Evolutionary conservation across 805 yeast species (phyloP).

Genomic region (Monosporozyma aquatica): DNA sequence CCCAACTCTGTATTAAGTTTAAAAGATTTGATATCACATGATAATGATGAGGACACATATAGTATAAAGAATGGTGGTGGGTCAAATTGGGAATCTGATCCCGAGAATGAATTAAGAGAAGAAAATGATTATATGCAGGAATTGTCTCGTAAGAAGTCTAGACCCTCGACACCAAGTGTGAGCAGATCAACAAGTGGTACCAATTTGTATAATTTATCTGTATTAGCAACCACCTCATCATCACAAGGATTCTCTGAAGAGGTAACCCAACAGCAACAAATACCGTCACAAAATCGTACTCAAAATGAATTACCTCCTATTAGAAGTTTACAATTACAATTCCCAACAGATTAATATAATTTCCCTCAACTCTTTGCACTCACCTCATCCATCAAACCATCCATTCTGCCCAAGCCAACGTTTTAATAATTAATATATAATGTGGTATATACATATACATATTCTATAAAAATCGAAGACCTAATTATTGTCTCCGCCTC

Average conservation of each 20-base stretch:
- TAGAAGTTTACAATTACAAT: slow-evolving; percentile 27
- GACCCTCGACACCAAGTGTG: slow-evolving; percentile 22
- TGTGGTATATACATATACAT: too few relatives aligned
- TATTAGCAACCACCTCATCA: slow-evolving; percentile 1
- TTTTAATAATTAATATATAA: too few relatives aligned
- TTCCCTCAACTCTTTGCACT: too few relatives aligned
- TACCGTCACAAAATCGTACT: slow-evolving; percentile 1
- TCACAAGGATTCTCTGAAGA: slow-evolving; percentile 11
- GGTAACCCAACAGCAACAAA: slow-evolving; percentile 7
- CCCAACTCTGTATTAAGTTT: slow-evolving; percentile 22
- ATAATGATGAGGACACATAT: slow-evolving; percentile 14
- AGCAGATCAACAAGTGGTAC: slow-evolving; percentile 22
- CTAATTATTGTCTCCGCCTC: too few relatives aligned
- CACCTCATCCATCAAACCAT: too few relatives aligned
- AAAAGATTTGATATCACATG: slow-evolving; percentile 12
- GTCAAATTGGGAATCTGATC: slow-evolving; percentile 1
- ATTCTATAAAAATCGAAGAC: too few relatives aligned
- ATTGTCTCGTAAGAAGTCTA: slow-evolving; percentile 22
- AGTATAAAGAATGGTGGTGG: slow-evolving; percentile 7
- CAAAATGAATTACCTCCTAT: slow-evolving; percentile 22
- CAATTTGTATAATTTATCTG: slow-evolving; percentile 8
- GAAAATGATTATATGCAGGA: slow-evolving; percentile 16
- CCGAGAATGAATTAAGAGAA: slow-evolving; percentile 8
- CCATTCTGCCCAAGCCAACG: too few relatives aligned
- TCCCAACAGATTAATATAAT: slow-evolving; percentile 21